Base-by-base conservation (phyloP, 352 stramenopile species). In the Phytophthora ramorum region DNA sequence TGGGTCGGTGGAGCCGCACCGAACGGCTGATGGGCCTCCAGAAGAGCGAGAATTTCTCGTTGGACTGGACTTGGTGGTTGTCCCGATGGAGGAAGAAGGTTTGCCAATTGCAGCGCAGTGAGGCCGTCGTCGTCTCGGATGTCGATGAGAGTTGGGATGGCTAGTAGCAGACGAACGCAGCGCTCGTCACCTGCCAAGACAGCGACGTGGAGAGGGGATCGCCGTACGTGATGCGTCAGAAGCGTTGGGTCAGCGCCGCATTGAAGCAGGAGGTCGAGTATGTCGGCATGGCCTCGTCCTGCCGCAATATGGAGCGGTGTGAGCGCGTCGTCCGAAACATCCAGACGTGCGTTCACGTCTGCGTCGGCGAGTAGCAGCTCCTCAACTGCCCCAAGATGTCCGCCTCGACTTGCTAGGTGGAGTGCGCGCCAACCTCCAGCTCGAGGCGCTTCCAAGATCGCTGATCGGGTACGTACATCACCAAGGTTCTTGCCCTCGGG, bases 231-330 rank as follows among this genome's bases (percentile, higher is more conserved):
- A n/a, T 45, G 54, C 0, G 73, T 82, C 5, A 53, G 10, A 4
- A 65, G 34, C 16, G 6, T 48, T 9, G 73, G 22, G 19, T 85
- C 59, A 16, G 73, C 76, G 3, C 71, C 73, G 22, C 73, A 82
- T 32, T 78, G 73, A 4, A 85, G 46, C 9, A 85, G 37, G 7
- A 85, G 58, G 24, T 85, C 66, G 13, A 75, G 20, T 3, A 85
- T 67, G 0, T 59, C 52, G 5, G 14, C 46, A 53, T 77, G 55
- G 10, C 70, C 66, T 9, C 69, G 20, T 26, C 26, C 10, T 12
- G 64, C 57, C 13, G 73, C 73, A 20, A 85, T 68, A 20, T 78
- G 70, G 9, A 85, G 51, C 9, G 76, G 54, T 10, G 76, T 85
- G 13, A 69, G 53, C 7, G 49, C 69, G n/a, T 78, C 70, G 1